phyloP scores from a whole-genome alignment of 768 basidiomycete species.

The Collybia mongolica region DNA sequence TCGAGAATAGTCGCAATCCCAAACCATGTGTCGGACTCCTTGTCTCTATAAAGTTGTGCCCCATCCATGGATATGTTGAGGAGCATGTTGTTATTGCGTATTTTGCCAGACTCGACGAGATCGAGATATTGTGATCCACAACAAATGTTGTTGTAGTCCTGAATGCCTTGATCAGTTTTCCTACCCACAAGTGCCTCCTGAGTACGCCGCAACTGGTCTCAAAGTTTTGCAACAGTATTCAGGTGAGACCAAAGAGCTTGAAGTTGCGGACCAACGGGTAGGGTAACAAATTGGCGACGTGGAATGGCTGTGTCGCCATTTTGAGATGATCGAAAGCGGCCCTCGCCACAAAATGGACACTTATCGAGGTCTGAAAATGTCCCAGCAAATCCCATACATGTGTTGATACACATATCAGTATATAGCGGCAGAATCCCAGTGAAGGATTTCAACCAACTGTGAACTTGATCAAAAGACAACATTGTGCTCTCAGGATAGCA shows the following conservation, averaged over 20 bases:
- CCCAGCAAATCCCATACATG: background rate
- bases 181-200: slow-evolving; percentile 9
- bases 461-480: background rate
- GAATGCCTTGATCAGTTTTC: slow-evolving; percentile 1
- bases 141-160: slow-evolving; percentile 23
- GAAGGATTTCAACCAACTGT: background rate
- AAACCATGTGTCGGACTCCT: no score
- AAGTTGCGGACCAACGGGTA: slow-evolving; percentile 35
- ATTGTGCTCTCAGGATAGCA: background rate
- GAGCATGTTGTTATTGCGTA: slow-evolving; percentile 21
- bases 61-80: slow-evolving; percentile 29
- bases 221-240: slow-evolving; percentile 18
- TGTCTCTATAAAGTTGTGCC: slow-evolving; percentile 25
- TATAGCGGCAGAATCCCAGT: background rate
- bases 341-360: background rate
- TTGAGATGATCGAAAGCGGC: background rate
- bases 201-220: slow-evolving; percentile 14
- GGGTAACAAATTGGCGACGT: slow-evolving; percentile 16
- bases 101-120: slow-evolving; percentile 12
- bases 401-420: background rate
- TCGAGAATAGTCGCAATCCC: slow-evolving; percentile 1
- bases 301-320: background rate
- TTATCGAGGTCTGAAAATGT: background rate
- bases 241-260: slow-evolving; percentile 27
- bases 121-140: slow-evolving; percentile 24